These are phyloP conservation scores for Arthonia radiata DNA, from an alignment of 495 filamentous ascomycete species.

Conservation along the genomic window DNA sequence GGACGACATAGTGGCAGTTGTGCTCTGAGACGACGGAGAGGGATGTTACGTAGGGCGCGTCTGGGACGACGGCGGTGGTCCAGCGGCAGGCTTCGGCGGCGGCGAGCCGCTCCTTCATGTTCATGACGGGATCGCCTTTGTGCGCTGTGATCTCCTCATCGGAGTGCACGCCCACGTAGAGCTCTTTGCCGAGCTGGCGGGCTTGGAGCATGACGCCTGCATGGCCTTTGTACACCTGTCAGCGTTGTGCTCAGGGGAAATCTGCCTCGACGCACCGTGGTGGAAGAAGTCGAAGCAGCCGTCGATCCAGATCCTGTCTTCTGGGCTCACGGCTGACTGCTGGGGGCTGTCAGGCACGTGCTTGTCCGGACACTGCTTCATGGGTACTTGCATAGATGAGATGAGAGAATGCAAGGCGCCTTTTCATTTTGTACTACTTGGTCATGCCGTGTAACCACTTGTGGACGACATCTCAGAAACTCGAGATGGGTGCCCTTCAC, in stretches of 20 bases:
- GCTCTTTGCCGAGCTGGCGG: conserved; percentile 57
- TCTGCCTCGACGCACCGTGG: conserved; percentile 36
- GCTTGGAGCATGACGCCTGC: conserved; percentile 93
- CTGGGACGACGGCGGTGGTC: conserved; percentile 56
- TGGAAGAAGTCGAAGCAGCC: conserved; percentile 98
- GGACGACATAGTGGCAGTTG: conserved; percentile 76
- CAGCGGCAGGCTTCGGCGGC: conserved; percentile 89
- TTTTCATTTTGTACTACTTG: too few species aligned
- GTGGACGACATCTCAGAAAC: too few species aligned
- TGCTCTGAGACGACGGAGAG: conserved; percentile 85
- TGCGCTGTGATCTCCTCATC: conserved; percentile 87
- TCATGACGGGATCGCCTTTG: conserved; percentile 97
- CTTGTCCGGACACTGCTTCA: too few species aligned
- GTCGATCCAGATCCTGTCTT: conserved; percentile 84
- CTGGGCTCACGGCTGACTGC: too few species aligned
- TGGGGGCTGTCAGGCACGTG: too few species aligned
- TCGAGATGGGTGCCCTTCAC: too few species aligned
- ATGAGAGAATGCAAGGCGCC: too few species aligned
- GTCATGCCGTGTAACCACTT: too few species aligned
- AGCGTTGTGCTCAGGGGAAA: conserved; percentile 2
- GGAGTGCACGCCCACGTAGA: conserved; percentile 79
- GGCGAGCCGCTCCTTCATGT: conserved; percentile 65
- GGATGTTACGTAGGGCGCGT: conserved; percentile 85
- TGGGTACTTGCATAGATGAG: too few species aligned
- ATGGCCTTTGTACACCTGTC: conserved; percentile 35